Base-by-base conservation (phyloP, 176 grass and related monocot genomes). In the Bolboschoenus planiculmis region DNA sequence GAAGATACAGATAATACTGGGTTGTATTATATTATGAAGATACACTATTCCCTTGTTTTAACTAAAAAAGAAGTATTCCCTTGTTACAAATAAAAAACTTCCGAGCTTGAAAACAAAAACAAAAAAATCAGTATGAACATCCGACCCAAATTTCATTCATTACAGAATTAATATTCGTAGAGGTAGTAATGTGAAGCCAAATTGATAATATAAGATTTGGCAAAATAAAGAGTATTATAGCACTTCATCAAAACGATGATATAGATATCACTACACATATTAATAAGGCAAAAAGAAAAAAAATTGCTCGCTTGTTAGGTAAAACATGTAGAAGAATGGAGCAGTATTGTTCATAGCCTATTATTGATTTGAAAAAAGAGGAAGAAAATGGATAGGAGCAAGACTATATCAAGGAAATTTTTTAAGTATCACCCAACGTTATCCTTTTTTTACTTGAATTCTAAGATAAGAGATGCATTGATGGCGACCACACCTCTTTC, bases 391-490 rank as follows among this genome's bases (percentile, higher is more conserved):
- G 56, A 64, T 61, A 81, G 36, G 56, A 40, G 34, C 55, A 81
- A 27, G 34, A 46, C 10, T 46, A 47, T 63, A 64, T 82, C 79
- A 81, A 81, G 56, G 48, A 47, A 74, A n/a, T n/a, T n/a, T n/a
- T n/a, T n/a, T n/a, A n/a, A 74, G 4, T n/a, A 74, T 74, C 68
- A 29, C 46, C 35, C 34, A 81, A 34, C 20, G 56, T 40, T 21
- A 48, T 44, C 8, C 20, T 43, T 1, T 18, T 59, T 42, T 10
- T 29, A 63, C 56, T 82, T 82, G 13, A 37, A 29, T 82, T 82
- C 34, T 44, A 82, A 65, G 35, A 82, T 64, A 65, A 82, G 79
- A 82, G n/a, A 58, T 63, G 40, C 68, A 31, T 76, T 9, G 26
- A 65, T 33, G 5, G 31, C 21, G 56, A 81, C 78, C 54, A 15